Conservation (phyloP, 768 basidiomycete species). For the Rubroboletus pulcherrimus region DNA sequence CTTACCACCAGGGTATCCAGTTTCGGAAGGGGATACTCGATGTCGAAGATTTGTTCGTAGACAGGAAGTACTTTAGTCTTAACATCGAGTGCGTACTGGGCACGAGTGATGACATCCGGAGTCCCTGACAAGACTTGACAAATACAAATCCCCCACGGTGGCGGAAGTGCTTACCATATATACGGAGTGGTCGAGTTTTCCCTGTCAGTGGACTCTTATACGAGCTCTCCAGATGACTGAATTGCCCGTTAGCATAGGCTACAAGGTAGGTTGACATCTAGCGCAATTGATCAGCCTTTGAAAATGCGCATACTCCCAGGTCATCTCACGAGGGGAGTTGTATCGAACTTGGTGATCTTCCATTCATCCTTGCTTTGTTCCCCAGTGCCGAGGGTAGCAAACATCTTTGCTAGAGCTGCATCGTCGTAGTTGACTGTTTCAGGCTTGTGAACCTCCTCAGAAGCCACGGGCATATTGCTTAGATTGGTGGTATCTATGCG, state of each 20-base stretch:
- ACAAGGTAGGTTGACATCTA: constrained; percentile 87
- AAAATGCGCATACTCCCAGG: background rate
- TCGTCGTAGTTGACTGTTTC: constrained; percentile 29
- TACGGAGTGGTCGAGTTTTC: constrained; percentile 74
- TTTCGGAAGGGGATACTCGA: constrained; percentile 91
- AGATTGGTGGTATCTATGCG: constrained; percentile 69
- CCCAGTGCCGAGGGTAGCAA: constrained; percentile 37
- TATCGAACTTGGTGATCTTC: constrained; percentile 81
- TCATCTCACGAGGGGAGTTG: constrained; percentile 61
- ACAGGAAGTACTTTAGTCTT: constrained; percentile 77
- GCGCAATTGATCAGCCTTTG: background rate
- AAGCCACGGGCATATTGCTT: constrained; percentile 80
- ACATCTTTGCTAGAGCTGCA: constrained; percentile 38
- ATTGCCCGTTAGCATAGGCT: constrained; percentile 80
- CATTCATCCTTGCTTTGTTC: constrained; percentile 45
- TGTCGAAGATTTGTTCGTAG: constrained; percentile 91
- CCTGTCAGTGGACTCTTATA: constrained; percentile 79
- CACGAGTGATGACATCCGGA: constrained; percentile 76
- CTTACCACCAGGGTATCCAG: constrained; percentile 85
- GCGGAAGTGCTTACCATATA: constrained; percentile 58
- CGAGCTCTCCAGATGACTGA: constrained; percentile 67
- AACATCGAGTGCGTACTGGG: constrained; percentile 83
- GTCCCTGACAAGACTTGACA: constrained; percentile 50
- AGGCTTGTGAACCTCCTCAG: constrained; percentile 48
- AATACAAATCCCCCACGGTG: background rate